These are phyloP conservation scores for Phyllosticta citrichinensis DNA, from an alignment of 2,329 filamentous ascomycete species.

Conservation along the genomic window DNA sequence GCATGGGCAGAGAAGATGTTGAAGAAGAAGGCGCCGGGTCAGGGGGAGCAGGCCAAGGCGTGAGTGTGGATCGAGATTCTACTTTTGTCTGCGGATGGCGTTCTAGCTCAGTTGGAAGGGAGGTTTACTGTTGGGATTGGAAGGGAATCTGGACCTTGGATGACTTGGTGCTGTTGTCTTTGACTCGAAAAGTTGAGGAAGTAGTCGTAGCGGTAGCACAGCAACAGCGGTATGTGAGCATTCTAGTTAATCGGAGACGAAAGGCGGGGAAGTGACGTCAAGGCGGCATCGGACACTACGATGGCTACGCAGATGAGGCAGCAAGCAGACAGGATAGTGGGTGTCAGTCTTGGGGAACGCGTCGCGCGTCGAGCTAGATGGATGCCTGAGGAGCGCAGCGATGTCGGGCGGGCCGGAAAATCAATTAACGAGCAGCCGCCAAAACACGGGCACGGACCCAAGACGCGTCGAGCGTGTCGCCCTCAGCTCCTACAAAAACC, in stretches of 20 bases:
- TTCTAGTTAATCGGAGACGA: background rate
- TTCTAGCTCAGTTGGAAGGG: background rate
- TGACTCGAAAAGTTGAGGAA: too few relatives aligned
- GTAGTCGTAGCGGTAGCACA: too few relatives aligned
- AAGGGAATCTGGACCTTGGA: too few relatives aligned
- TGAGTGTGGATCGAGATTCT: background rate
- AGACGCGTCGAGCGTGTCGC: conserved; percentile 7
- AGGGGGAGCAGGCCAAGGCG: conserved; percentile 7
- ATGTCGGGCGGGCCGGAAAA: background rate
- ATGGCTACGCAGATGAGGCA: background rate
- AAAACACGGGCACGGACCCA: conserved; percentile 1
- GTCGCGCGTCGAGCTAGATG: background rate
- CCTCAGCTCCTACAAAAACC: conserved; percentile 1
- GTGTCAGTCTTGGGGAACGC: background rate
- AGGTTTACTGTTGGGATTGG: background rate
- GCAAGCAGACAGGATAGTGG: background rate
- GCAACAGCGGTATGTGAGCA: background rate
- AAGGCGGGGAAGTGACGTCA: background rate
- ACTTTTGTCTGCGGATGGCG: background rate
- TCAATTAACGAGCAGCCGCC: background rate
- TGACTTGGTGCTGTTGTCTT: too few relatives aligned
- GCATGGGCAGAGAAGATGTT: conserved; percentile 41
- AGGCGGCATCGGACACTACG: background rate
- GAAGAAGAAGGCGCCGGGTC: conserved; percentile 16
- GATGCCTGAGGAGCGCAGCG: background rate